phyloP scores from a whole-genome alignment of 306 rosid species.

The Gleditsia sinensis region DNA sequence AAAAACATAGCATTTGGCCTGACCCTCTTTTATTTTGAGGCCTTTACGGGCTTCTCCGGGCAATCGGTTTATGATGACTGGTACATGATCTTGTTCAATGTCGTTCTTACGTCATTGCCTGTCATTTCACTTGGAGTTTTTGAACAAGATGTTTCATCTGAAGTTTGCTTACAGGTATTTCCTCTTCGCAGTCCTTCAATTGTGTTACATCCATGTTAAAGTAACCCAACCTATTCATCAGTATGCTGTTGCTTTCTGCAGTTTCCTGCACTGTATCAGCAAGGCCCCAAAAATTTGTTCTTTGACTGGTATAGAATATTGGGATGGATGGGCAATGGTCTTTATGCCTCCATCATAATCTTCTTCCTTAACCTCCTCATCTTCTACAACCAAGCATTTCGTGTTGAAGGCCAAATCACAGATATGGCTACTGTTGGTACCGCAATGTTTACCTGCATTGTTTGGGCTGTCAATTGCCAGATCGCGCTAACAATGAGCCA shows the following conservation, averaged over 20 bases:
- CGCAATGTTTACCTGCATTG: conserved; percentile 88
- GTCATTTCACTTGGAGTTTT: conserved; percentile 99
- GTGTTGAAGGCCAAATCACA: conserved; percentile 73
- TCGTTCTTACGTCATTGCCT: conserved; percentile 92
- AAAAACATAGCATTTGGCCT: conserved; percentile 98
- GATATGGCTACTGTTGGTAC: conserved; percentile 92
- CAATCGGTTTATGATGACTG: conserved; percentile 94
- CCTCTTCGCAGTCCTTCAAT: conserved; percentile 24
- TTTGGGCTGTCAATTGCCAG: conserved; percentile 96
- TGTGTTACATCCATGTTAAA: conserved; percentile 11
- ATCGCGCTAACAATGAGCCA: conserved; percentile 97
- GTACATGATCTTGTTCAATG: conserved; percentile 95
- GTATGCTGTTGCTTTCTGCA: conserved; percentile 36
- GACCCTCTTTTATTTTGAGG: conserved; percentile 96
- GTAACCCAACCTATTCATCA: conserved; percentile 14
- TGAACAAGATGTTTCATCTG: conserved; percentile 98
- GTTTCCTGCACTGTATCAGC: conserved; percentile 98
- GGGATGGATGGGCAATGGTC: conserved; percentile 97
- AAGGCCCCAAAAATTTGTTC: conserved; percentile 88
- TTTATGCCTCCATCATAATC: conserved; percentile 73
- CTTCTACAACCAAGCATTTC: conserved; percentile 85
- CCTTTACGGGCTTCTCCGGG: conserved; percentile 90
- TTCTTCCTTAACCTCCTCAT: conserved; percentile 80
- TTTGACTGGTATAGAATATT: conserved; percentile 90
- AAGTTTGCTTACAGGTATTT: conserved; percentile 96